These are phyloP conservation scores for Excoecaria cochinchinensis DNA, from an alignment of 345 rosid genomes.

Conservation along the genomic window DNA sequence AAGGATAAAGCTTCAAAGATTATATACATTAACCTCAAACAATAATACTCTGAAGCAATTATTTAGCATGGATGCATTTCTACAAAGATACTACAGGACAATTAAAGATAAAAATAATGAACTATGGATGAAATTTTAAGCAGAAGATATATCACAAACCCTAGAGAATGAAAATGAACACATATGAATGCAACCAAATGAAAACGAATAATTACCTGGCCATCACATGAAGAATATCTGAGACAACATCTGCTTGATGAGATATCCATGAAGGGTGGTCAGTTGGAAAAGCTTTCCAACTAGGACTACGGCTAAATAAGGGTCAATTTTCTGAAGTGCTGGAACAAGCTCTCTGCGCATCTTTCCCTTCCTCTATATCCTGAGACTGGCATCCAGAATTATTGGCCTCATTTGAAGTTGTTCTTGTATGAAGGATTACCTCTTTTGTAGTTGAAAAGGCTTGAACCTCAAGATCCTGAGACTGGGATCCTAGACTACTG, in stretches of 20 bases:
- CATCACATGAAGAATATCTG: constrained; percentile 44
- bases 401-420: constrained; percentile 33
- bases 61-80: no score
- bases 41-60: neutral
- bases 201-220: constrained; percentile 46
- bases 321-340: constrained; percentile 36
- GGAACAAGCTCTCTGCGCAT: constrained; percentile 32
- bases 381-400: constrained; percentile 51
- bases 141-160: neutral
- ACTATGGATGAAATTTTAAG: neutral
- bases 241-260: constrained; percentile 49
- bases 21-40: neutral
- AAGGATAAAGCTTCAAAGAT: neutral
- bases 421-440: constrained; percentile 32
- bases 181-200: neutral
- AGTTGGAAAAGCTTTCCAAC: constrained; percentile 42
- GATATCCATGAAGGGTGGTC: constrained; percentile 46
- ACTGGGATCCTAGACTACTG: constrained; percentile 41
- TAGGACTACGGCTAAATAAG: constrained; percentile 35
- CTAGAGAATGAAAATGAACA: neutral
- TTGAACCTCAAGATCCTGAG: constrained; percentile 35
- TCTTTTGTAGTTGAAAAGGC: constrained; percentile 58
- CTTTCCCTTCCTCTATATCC: constrained; percentile 39
- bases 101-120: neutral
- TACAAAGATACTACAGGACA: neutral